Evolutionary conservation across 164 flowering plant genomes (phyloP), one percentile per base, ranked within the genome.

Genomic region (Paratinospora sagittata): DNA sequence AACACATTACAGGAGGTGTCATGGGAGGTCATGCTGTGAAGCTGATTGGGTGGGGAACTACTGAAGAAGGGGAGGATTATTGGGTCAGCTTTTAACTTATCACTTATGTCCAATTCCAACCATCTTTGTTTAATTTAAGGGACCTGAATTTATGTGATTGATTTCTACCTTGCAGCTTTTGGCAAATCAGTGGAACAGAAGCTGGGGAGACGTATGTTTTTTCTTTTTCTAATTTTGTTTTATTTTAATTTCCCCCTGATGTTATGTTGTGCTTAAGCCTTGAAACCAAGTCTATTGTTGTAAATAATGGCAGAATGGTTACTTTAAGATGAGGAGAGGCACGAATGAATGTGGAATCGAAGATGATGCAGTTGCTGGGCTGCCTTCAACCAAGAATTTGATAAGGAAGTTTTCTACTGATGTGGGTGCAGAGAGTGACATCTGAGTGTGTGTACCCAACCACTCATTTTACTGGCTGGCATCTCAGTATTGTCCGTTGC

Each of bases 21-120:
- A 75, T 94, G 89, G 98, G 97, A 65, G 98, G 98, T 47, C 97
- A 94, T 81, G 97, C 97, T 24, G 97, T 94, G 49, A 94, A 94
- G 87, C 84, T 94, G 65, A 92, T 94, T 71, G 98, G 98, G 9
- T 94, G 98, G 98, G 98, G 97, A 41, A 92, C 95, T 34, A 74
- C 86, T 34, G 91, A 85, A 23, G 90, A 84, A 30, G 98, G 97
- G 16, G 93, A 89, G 72, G 97, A 94, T 79, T 94, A 90, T 69
- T 94, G 98, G 98, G 98, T 94, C 75, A 72, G 73, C 74, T 37
- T 6, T 57, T 72, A 12, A 10, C 58, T 75, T 24, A 2, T n/a
- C 13, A 49, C 36, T 68, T 52, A 16, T 27, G 2, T 2, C 23
- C 23, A 2, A 7, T 6, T 7, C 23, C 8, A 64, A 17, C 21